Evolutionary conservation across 257 asterid genomes (phyloP), one percentile per base, ranked within the genome.

Genomic region (Cinchona pubescens): DNA sequence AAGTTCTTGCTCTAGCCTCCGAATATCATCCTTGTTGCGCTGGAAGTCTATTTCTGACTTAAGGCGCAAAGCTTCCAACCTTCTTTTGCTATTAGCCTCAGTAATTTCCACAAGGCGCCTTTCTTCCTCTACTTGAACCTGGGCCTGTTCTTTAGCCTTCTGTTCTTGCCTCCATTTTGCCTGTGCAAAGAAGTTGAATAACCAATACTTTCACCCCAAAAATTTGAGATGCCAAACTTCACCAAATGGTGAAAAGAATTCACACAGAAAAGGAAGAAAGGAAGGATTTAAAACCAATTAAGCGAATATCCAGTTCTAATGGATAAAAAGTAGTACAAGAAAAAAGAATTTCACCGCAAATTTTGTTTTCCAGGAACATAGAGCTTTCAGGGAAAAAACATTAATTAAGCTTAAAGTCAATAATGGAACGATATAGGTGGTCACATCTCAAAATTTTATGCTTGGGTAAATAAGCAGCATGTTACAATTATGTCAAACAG

Each of bases 21-120:
- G 97, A 75, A 92, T 85, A 69, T 94, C 98, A 74, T 94, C 98
- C 82, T 92, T 90, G 72, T 92, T 95, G 78, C 97, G 96, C 86
- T 94, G 96, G 87, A 89, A 90, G 75, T 94, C 95, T 46, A 92
- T 87, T 78, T 94, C 97, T 49, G 84, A 82, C 85, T 94, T 94
- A 23, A 87, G 82, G 11, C 91, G 95, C 67, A 94, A 79, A 27
- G 96, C 88, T 84, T 94, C 98, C n/a, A 92, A 86, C 82, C 84
- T 92, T 64, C 97, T 86, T 82, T 90, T 94, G 87, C 85, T 88
- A 69, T 74, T 89, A 55, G 90, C 82, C 85, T 92, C 97, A 0
- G 90, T 83, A 74, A 90, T 87, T 83, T 94, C 99, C 82, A 90
- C 90, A 34, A 85, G 85, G 60, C 88, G 90, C 2, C 86, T n/a